phyloP scores from a whole-genome alignment of 2,329 filamentous ascomycete species.

The Cladophialophora bantiana region DNA sequence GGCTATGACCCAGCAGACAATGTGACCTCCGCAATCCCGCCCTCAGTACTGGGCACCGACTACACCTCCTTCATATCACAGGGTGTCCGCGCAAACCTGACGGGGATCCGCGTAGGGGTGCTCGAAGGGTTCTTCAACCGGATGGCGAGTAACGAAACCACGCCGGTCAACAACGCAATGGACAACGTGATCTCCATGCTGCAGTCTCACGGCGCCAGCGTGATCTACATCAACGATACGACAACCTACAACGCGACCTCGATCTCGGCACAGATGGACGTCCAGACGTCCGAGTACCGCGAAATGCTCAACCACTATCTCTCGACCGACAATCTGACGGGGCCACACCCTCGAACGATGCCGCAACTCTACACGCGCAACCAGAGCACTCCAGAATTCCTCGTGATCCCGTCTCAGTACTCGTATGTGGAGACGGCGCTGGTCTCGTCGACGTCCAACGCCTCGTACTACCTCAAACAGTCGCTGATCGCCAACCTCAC shows the following conservation, averaged over 20 bases:
- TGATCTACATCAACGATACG: slow-evolving; percentile 59
- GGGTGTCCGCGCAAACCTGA: slow-evolving; percentile 42
- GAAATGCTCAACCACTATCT: slow-evolving; percentile 65
- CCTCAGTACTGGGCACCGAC: slow-evolving; percentile 51
- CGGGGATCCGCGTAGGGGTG: slow-evolving; percentile 57
- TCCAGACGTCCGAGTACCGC: slow-evolving; percentile 67
- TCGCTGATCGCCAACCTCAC: slow-evolving; percentile 62
- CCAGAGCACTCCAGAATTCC: slow-evolving; percentile 55
- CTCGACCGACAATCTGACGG: slow-evolving; percentile 50
- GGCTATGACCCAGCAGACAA: slow-evolving; percentile 62
- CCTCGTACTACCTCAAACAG: slow-evolving; percentile 58
- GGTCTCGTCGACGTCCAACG: slow-evolving; percentile 60
- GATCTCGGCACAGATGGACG: slow-evolving; percentile 60
- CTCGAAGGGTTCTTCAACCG: slow-evolving; percentile 66
- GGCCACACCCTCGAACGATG: slow-evolving; percentile 49
- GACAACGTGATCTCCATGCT: slow-evolving; percentile 56
- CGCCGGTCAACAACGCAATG: slow-evolving; percentile 64
- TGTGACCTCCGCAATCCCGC: slow-evolving; percentile 55
- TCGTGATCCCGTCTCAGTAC: slow-evolving; percentile 68
- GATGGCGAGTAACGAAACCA: slow-evolving; percentile 60
- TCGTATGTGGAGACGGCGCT: slow-evolving; percentile 60
- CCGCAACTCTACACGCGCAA: slow-evolving; percentile 38
- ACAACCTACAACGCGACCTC: slow-evolving; percentile 59
- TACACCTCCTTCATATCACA: slow-evolving; percentile 54
- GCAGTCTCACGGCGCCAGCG: slow-evolving; percentile 54